phyloP scores from a whole-genome alignment of 163 green algal species.

The Scenedesmus sp. region DNA sequence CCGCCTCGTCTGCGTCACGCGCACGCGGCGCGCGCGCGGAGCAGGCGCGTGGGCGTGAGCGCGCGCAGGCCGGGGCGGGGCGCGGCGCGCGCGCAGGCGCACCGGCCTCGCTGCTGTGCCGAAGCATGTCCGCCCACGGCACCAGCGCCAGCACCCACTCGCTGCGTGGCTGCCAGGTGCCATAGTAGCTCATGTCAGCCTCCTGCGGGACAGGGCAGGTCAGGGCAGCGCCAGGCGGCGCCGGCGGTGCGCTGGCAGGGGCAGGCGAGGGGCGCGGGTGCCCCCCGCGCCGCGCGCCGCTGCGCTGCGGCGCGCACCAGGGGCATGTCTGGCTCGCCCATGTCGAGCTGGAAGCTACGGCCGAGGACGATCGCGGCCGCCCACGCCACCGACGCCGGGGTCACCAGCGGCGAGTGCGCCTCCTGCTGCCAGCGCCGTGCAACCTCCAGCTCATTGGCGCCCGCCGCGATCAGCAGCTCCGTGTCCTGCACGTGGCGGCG shows the following conservation, averaged over 20 bases:
- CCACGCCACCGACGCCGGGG: slow-evolving; percentile 49
- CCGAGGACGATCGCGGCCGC: slow-evolving; percentile 65
- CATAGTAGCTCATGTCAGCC: slow-evolving; percentile 58
- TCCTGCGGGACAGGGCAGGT: too few relatives aligned
- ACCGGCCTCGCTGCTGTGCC: slow-evolving; percentile 69
- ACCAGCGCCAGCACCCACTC: slow-evolving; percentile 66
- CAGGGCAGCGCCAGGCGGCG: too few relatives aligned
- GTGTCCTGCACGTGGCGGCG: slow-evolving; percentile 42
- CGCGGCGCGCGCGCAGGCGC: background rate
- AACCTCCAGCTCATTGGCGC: slow-evolving; percentile 59
- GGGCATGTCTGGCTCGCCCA: slow-evolving; percentile 44
- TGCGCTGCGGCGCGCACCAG: too few relatives aligned
- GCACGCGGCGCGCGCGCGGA: too few relatives aligned
- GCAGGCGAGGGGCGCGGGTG: too few relatives aligned
- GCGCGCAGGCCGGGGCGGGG: too few relatives aligned
- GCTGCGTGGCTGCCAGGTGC: slow-evolving; percentile 51
- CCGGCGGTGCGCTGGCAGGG: too few relatives aligned
- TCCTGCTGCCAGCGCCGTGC: slow-evolving; percentile 31
- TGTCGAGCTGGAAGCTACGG: slow-evolving; percentile 64
- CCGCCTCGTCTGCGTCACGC: slow-evolving; percentile 6
- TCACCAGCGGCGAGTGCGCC: slow-evolving; percentile 51
- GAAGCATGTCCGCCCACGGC: slow-evolving; percentile 74
- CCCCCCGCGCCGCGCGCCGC: too few relatives aligned
- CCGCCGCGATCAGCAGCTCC: slow-evolving; percentile 51
- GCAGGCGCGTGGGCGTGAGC: too few relatives aligned